Evolutionary conservation across 257 asterid genomes (phyloP), one percentile per base, ranked within the genome.

Genomic region (Rehmannia glutinosa): DNA sequence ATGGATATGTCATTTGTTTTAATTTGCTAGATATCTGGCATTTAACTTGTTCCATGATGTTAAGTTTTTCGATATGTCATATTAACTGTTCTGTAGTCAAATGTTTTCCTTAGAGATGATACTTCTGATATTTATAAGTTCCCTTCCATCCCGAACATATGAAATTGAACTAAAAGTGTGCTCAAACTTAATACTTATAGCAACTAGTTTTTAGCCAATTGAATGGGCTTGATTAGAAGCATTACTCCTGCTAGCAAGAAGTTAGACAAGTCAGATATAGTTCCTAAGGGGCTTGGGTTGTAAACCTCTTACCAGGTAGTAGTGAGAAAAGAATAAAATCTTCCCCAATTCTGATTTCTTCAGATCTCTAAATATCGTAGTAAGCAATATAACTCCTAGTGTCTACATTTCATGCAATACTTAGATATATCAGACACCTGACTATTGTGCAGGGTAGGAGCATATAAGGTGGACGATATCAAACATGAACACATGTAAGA

Each of bases 1-100:
- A 80, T 72, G 70, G 75, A 70, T 76, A 56, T 53, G 76, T 73
- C 58, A 59, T 76, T 74, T 57, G 56, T 38, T 57, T 73, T 19
- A 61, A 66, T 42, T 57, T 64, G 45, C 36, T 73, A 20, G 61
- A 35, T 35, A 38, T 71, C 74, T 41, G 62, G 33, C 20, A 72
- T 57, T 55, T 56, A 45, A 57, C 69, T 71, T 60, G 30, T 65
- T 73, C 36, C 50, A 59, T 55, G 25, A 21, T 49, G 41, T 21
- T 20, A 21, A 52, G 42, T 5, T 59, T 36, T 70, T 56, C 16
- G n/a, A n/a, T 64, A 16, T 17, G 28, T 46, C 36, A 25, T 35
- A 25, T 56, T 57, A 60, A 28, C 66, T 43, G 35, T 43, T 68
- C 39, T 42, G 28, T 4, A 9, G 45, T 42, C 38, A 53, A 61